Evolutionary conservation across 768 basidiomycete species (phyloP).

Genomic region (Tulasnella sp.): DNA sequence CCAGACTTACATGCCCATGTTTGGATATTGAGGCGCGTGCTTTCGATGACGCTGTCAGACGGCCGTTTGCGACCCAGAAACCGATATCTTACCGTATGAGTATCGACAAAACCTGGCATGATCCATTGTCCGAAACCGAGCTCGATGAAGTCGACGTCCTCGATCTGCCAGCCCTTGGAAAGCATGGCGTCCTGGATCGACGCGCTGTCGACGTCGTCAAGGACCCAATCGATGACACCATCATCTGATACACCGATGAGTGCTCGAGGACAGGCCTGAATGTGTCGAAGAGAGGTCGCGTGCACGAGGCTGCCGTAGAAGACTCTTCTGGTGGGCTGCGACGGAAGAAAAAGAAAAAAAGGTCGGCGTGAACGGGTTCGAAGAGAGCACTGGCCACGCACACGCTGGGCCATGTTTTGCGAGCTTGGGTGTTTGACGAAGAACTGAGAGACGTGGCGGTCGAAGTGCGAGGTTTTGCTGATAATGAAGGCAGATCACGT

Average conservation of each 20-base stretch:
- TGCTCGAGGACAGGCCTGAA: conserved; percentile 52
- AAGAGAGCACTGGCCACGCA: neutral
- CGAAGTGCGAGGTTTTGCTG: neutral
- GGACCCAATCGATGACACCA: conserved; percentile 74
- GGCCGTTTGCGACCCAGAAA: neutral
- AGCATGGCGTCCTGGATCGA: conserved; percentile 56
- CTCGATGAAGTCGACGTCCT: conserved; percentile 46
- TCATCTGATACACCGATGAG: conserved; percentile 56
- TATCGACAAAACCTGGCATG: conserved; percentile 89
- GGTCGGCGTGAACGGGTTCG: neutral
- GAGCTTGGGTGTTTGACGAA: neutral
- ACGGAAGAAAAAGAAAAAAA: neutral
- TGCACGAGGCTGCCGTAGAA: conserved; percentile 31
- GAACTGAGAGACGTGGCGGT: neutral
- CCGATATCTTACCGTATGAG: conserved; percentile 70
- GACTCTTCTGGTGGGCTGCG: neutral
- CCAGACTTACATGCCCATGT: conserved; percentile 59
- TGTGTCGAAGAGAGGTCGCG: conserved; percentile 24
- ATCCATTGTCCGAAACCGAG: conserved; percentile 61
- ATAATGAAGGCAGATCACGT: neutral
- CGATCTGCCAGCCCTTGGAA: conserved; percentile 54
- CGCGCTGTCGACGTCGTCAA: conserved; percentile 54
- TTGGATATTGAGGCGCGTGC: conserved; percentile 84
- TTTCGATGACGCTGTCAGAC: conserved; percentile 31
- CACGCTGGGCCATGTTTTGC: neutral